phyloP scores from a whole-genome alignment of 208 protist genomes.

The Wallacemonas sp. region DNA sequence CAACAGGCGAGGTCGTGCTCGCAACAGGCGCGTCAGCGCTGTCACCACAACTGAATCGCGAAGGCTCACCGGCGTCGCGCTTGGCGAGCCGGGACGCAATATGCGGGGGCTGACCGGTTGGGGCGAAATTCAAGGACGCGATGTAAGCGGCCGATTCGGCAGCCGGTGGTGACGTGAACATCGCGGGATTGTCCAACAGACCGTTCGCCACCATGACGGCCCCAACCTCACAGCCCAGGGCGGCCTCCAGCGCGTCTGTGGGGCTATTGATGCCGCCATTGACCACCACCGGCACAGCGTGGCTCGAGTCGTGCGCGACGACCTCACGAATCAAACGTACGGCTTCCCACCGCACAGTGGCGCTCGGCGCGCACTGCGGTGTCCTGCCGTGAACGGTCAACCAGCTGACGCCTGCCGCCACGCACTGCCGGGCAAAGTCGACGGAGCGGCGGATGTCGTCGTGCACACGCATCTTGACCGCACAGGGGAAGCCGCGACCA shows the following conservation, averaged over 20 bases:
- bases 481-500: constrained; percentile 32
- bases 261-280: constrained; percentile 81
- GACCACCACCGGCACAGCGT: constrained; percentile 64
- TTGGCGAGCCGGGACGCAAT: neutral
- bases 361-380: constrained; percentile 38
- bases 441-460: constrained; percentile 68
- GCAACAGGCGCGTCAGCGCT: neutral
- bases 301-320: constrained; percentile 15
- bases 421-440: constrained; percentile 80
- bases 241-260: constrained; percentile 41
- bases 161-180: constrained; percentile 37
- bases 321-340: constrained; percentile 65
- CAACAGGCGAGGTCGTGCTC: neutral
- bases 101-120: neutral
- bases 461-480: constrained; percentile 86
- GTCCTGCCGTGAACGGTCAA: constrained; percentile 89
- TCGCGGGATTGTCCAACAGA: constrained; percentile 82
- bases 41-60: no score
- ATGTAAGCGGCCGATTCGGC: neutral
- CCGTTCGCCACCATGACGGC: constrained; percentile 81
- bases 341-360: constrained; percentile 51
- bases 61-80: no score
- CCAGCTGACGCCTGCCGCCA: constrained; percentile 76
- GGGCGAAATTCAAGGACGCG: constrained; percentile 10
- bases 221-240: constrained; percentile 51